These are phyloP conservation scores for Fusarium sp. DNA, from an alignment of 2,329 filamentous ascomycete genomes.

Conservation along the genomic window DNA sequence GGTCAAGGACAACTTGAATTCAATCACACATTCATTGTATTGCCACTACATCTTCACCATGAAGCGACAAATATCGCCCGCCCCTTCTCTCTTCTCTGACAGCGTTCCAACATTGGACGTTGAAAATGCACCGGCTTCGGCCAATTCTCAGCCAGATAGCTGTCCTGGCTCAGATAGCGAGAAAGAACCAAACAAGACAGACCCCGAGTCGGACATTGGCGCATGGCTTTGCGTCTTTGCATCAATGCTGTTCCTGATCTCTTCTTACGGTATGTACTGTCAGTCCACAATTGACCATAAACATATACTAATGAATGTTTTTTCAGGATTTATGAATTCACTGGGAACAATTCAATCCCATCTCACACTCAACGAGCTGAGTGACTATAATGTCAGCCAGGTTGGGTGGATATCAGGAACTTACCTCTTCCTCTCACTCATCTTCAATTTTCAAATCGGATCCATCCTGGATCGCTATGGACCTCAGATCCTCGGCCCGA, in stretches of 20 bases:
- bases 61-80: background rate
- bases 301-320: background rate
- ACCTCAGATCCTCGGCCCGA: conserved; percentile 55
- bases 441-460: conserved; percentile 61
- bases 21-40: background rate
- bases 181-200: background rate
- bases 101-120: conserved; percentile 2
- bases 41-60: background rate
- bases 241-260: conserved; percentile 36
- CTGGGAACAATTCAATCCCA: conserved; percentile 63
- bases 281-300: background rate
- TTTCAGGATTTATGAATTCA: conserved; percentile 59
- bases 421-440: conserved; percentile 59
- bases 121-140: conserved; percentile 3
- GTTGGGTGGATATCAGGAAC: conserved; percentile 63
- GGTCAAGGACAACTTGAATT: background rate
- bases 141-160: conserved; percentile 4
- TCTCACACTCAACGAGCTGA: conserved; percentile 58
- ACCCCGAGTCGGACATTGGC: conserved; percentile 25
- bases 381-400: conserved; percentile 55
- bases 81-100: background rate
- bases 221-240: conserved; percentile 38
- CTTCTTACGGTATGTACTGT: conserved; percentile 23
- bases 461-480: conserved; percentile 62
- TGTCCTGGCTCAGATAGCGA: conserved; percentile 8